Conservation (phyloP, 2,329 filamentous ascomycete genomes). For the Scleromitrula shiraiana region DNA sequence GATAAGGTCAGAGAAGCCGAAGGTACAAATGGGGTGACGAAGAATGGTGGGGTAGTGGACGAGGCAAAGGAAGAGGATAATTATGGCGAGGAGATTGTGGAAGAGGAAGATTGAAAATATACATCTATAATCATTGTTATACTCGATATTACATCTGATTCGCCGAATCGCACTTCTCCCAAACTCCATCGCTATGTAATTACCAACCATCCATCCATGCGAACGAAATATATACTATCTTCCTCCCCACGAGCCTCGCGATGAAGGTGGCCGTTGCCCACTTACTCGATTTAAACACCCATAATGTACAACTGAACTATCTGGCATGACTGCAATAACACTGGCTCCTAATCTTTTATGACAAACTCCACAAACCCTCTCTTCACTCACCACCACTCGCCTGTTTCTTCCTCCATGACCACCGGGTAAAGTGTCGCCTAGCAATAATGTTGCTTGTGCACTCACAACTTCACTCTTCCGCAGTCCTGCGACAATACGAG, state of each 20-base stretch:
- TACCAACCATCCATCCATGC: constrained; percentile 6
- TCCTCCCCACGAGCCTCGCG: constrained; percentile 22
- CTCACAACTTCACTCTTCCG: constrained; percentile 73
- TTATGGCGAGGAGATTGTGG: constrained; percentile 75
- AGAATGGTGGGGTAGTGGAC: constrained; percentile 35
- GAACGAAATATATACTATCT: constrained; percentile 11
- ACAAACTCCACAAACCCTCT: constrained; percentile 84
- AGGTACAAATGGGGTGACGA: constrained; percentile 23
- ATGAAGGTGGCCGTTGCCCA: constrained; percentile 20
- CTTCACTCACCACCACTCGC: constrained; percentile 76
- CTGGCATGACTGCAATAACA: constrained; percentile 82
- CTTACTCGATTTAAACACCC: constrained; percentile 60
- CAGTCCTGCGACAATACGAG: constrained; percentile 67
- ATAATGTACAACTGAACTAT: constrained; percentile 75
- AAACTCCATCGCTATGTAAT: constrained; percentile 25
- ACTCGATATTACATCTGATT: constrained; percentile 8
- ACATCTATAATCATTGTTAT: constrained; percentile 4
- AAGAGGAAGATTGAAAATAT: constrained; percentile 48
- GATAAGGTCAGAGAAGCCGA: constrained; percentile 48
- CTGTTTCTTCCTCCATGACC: constrained; percentile 50
- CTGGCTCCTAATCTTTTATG: constrained; percentile 88
- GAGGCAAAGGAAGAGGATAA: constrained; percentile 62
- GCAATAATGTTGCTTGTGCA: constrained; percentile 62
- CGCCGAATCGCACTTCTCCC: constrained; percentile 5
- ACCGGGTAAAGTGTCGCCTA: constrained; percentile 57